A percentile compares a stretch with the other conserved stretches of the same genome.
Evolutionary conservation across 1,284 basidiomycete species (phyloP).

Genomic region (Gymnopus androsaceus): DNA sequence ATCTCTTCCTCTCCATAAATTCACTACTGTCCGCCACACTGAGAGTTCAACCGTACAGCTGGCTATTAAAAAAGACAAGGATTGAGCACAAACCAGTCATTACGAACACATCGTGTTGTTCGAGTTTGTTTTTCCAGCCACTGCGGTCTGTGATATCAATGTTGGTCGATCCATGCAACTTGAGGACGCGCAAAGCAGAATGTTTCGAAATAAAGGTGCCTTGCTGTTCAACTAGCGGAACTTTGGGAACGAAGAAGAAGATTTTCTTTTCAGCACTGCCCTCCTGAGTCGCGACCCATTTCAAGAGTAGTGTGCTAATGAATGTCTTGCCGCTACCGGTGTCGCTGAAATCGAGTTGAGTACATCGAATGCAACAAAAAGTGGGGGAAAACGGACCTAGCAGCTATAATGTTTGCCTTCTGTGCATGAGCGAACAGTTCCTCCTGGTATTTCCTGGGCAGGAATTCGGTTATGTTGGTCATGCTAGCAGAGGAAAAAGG

Average conservation of each 20-base stretch:
- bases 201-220: constrained; percentile 65
- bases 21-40: background rate
- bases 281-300: constrained; percentile 66
- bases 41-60: background rate
- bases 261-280: constrained; percentile 53
- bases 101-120: constrained; percentile 71
- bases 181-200: constrained; percentile 64
- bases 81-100: constrained; percentile 65
- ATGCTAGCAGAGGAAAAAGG: background rate
- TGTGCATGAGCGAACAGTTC: constrained; percentile 77
- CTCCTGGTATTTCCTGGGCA: constrained; percentile 66
- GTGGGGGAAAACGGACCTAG: too few relatives aligned
- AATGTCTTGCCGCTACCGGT: constrained; percentile 84
- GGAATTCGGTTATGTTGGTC: constrained; percentile 18
- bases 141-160: constrained; percentile 68
- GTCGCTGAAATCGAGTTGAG: too few relatives aligned
- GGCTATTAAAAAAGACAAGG: background rate
- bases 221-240: constrained; percentile 82
- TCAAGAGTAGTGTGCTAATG: constrained; percentile 77
- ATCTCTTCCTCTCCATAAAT: constrained; percentile 2
- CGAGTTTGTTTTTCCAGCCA: constrained; percentile 66
- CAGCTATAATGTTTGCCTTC: constrained; percentile 73
- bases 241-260: constrained; percentile 80
- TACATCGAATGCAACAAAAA: too few relatives aligned
- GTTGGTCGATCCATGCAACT: constrained; percentile 68